These are phyloP conservation scores for Trypanosoma melophagium DNA, from an alignment of 208 protist genomes.

Conservation along the genomic window DNA sequence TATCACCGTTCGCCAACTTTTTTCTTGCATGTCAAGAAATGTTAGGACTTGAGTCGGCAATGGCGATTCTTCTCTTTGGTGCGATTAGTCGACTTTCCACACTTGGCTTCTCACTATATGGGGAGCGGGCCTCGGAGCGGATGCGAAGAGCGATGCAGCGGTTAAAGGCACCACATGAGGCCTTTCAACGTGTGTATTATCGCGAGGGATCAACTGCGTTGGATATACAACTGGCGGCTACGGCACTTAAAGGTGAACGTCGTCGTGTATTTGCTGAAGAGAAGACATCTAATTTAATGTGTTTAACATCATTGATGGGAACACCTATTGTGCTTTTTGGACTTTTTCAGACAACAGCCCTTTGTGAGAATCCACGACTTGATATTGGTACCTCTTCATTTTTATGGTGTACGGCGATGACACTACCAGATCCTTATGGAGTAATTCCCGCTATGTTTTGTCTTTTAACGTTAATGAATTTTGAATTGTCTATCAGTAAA, in stretches of 20 bases:
- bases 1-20: slow-evolving; percentile 31
- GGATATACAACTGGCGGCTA: slow-evolving; percentile 80
- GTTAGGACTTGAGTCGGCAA: slow-evolving; percentile 52
- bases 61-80: slow-evolving; percentile 56
- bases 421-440: slow-evolving; percentile 71
- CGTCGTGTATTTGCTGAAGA: slow-evolving; percentile 68
- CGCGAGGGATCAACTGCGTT: slow-evolving; percentile 57
- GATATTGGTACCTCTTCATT: slow-evolving; percentile 69
- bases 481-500: slow-evolving; percentile 77
- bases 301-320: slow-evolving; percentile 58
- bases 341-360: slow-evolving; percentile 50
- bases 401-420: slow-evolving; percentile 72
- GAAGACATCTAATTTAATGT: slow-evolving; percentile 70
- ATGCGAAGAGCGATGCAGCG: slow-evolving; percentile 77
- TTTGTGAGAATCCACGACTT: slow-evolving; percentile 63
- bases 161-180: slow-evolving; percentile 65
- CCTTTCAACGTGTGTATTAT: slow-evolving; percentile 80
- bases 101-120: slow-evolving; percentile 76
- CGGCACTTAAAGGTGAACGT: slow-evolving; percentile 71
- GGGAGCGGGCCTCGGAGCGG: slow-evolving; percentile 72
- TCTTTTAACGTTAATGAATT: slow-evolving; percentile 75
- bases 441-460: slow-evolving; percentile 67
- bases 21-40: slow-evolving; percentile 46
- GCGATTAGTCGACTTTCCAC: slow-evolving; percentile 57
- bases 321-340: slow-evolving; percentile 69